These are phyloP conservation scores for Apiospora kogelbergensis DNA, from an alignment of 2,329 filamentous ascomycete genomes.

Conservation along the genomic window DNA sequence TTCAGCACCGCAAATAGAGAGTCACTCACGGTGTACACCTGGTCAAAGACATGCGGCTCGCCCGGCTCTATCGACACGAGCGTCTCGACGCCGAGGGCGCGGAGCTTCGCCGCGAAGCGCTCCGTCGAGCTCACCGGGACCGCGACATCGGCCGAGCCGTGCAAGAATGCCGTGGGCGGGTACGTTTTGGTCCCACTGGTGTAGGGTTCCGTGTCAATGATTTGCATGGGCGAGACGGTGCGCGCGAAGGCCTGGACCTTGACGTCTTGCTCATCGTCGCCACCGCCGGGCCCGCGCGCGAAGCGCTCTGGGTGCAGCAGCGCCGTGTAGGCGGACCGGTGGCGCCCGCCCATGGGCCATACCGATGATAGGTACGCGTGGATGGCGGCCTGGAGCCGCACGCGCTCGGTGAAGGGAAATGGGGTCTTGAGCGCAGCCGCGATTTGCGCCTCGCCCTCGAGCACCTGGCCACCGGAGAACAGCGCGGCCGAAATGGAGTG, in stretches of 20 bases:
- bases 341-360: constrained; percentile 3
- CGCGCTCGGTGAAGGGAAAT: not conserved
- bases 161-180: constrained; percentile 5
- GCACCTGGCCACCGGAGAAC: not conserved
- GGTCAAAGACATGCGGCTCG: constrained; percentile 4
- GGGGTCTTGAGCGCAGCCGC: not conserved
- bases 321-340: not conserved
- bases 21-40: not conserved
- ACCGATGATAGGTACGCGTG: not conserved
- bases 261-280: not conserved
- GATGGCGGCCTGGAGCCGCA: constrained; percentile 1
- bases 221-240: constrained; percentile 9
- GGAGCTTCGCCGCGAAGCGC: not conserved
- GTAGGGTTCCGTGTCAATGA: not conserved
- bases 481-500: not conserved
- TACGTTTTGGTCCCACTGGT: not conserved
- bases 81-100: not conserved
- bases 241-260: not conserved
- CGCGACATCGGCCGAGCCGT: not conserved
- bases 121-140: not conserved
- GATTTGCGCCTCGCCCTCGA: not conserved
- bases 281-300: not conserved
- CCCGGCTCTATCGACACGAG: constrained; percentile 3
- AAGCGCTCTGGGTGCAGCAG: constrained; percentile 6
- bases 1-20: not conserved